These are phyloP conservation scores for Linum trigynum DNA, from an alignment of 345 rosid species.

Conservation along the genomic window DNA sequence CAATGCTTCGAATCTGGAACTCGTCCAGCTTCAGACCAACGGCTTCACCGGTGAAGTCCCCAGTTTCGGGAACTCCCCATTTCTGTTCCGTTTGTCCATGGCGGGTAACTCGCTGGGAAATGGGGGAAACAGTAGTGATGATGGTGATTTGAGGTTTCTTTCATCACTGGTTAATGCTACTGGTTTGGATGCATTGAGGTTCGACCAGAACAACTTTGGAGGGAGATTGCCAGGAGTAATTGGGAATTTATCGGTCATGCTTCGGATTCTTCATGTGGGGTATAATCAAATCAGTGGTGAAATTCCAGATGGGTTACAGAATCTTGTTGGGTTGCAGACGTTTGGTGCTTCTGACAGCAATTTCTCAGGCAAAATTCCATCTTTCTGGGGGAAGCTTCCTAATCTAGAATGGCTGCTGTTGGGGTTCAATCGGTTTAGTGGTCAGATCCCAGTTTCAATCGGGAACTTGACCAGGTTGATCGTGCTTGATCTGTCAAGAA, in stretches of 20 bases:
- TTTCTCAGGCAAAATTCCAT: slow-evolving; percentile 5
- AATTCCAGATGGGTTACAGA: slow-evolving; percentile 6
- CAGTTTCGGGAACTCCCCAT: neutral
- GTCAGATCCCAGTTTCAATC: slow-evolving; percentile 7
- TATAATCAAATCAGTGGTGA: slow-evolving; percentile 11
- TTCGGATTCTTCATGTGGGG: neutral
- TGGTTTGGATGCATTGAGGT: neutral
- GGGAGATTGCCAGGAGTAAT: slow-evolving; percentile 14
- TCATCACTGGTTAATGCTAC: slow-evolving; percentile 3
- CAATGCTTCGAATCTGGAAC: neutral
- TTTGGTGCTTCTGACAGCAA: slow-evolving; percentile 1
- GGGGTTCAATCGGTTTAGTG: neutral
- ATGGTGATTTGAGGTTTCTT: slow-evolving; percentile 10
- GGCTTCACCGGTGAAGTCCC: neutral
- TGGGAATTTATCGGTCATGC: slow-evolving; percentile 12
- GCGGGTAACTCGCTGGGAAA: neutral
- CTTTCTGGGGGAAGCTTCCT: neutral
- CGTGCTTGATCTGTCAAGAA: neutral
- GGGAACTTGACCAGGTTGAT: slow-evolving; percentile 5
- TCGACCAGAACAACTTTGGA: slow-evolving; percentile 3
- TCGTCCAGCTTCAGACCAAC: neutral
- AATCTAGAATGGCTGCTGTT: neutral
- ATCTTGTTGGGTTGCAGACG: slow-evolving; percentile 2
- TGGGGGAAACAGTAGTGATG: neutral
- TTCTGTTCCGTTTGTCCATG: neutral